Conservation (phyloP, 345 rosid species). For the Xanthoceras sorbifolium region DNA sequence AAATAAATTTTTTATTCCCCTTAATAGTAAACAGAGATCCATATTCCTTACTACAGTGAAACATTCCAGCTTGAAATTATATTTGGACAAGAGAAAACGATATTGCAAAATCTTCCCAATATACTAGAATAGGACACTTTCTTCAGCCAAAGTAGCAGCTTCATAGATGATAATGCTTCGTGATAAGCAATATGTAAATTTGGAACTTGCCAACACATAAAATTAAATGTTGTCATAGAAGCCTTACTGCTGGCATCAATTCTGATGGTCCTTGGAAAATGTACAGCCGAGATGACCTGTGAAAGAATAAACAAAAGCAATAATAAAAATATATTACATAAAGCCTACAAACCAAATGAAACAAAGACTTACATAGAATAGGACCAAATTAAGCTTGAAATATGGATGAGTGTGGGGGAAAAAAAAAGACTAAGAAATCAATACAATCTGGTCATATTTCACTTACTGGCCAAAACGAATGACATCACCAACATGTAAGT, state of each 20-base stretch:
- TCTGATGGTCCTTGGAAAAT: slow-evolving; percentile 90
- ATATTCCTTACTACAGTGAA: too few species aligned
- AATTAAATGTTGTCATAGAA: not conserved
- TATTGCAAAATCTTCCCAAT: not conserved
- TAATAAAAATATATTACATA: not conserved
- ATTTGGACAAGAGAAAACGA: not conserved
- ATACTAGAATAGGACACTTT: not conserved
- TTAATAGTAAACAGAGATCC: too few species aligned
- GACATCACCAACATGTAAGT: slow-evolving; percentile 86
- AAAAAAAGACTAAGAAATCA: too few species aligned
- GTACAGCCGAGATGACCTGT: slow-evolving; percentile 79
- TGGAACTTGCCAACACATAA: not conserved
- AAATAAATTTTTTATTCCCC: too few species aligned
- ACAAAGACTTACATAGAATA: not conserved
- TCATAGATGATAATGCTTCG: not conserved
- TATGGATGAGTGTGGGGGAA: not conserved
- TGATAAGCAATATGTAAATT: not conserved
- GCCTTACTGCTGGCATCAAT: slow-evolving; percentile 85
- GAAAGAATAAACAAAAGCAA: slow-evolving; percentile 15
- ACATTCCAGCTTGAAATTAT: not conserved
- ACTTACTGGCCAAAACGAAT: slow-evolving; percentile 93
- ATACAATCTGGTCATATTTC: not conserved
- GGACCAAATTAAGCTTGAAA: not conserved
- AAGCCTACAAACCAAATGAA: too few species aligned
- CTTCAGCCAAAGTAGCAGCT: not conserved